Conservation (phyloP, 2,329 filamentous ascomycete species). For the Trichophyton schoenleinii region DNA sequence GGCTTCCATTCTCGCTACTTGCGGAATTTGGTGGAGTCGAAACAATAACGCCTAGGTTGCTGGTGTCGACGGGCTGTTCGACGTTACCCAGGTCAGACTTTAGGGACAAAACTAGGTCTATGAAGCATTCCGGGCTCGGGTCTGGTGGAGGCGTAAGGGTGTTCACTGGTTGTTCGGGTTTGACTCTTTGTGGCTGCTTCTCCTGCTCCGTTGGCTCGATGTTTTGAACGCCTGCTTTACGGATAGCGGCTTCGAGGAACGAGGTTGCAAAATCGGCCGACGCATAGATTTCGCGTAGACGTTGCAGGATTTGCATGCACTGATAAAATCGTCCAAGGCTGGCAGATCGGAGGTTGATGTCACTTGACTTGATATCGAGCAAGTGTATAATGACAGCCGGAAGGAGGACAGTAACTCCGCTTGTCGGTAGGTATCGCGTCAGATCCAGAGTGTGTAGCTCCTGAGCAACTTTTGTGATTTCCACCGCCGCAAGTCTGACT, state of each 20-base stretch:
- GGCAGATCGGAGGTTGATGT: slow-evolving; percentile 55
- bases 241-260: slow-evolving; percentile 83
- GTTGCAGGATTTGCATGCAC: slow-evolving; percentile 85
- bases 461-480: slow-evolving; percentile 73
- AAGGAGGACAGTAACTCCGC: slow-evolving; percentile 78
- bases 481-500: slow-evolving; percentile 69
- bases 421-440: slow-evolving; percentile 71
- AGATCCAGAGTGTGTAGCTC: slow-evolving; percentile 61
- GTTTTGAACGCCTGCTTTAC: slow-evolving; percentile 68
- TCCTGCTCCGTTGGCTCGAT: slow-evolving; percentile 17
- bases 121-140: slow-evolving; percentile 21
- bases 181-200: neutral
- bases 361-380: slow-evolving; percentile 76
- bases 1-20: slow-evolving; percentile 30
- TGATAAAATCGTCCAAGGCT: slow-evolving; percentile 73
- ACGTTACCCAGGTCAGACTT: slow-evolving; percentile 11
- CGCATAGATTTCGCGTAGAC: slow-evolving; percentile 75
- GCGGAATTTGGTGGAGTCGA: slow-evolving; percentile 33
- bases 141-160: slow-evolving; percentile 32
- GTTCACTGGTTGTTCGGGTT: slow-evolving; percentile 12
- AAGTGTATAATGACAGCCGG: slow-evolving; percentile 91
- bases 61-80: slow-evolving; percentile 2
- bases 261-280: slow-evolving; percentile 93
- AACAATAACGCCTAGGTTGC: slow-evolving; percentile 18
- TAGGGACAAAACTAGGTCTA: neutral